phyloP scores from a whole-genome alignment of 164 flowering plant genomes.

The Umbellularia californica region DNA sequence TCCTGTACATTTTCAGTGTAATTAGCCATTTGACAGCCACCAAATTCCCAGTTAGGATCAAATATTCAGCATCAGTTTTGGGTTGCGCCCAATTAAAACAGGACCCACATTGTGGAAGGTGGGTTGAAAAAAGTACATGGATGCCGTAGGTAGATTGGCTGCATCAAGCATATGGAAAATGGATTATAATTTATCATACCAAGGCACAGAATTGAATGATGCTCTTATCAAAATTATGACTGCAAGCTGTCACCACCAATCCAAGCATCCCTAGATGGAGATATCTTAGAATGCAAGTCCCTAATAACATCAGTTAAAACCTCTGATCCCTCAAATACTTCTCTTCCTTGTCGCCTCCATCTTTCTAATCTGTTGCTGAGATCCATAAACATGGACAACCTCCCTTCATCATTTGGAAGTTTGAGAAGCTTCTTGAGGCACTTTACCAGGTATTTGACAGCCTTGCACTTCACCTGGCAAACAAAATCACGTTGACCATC shows the following conservation, averaged over 20 bases:
- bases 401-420: constrained; percentile 15
- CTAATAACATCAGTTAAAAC: constrained; percentile 34
- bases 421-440: constrained; percentile 43
- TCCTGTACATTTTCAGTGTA: too few species aligned
- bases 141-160: background rate
- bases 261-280: background rate
- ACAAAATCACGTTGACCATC: constrained; percentile 33
- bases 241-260: background rate
- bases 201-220: background rate
- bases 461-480: constrained; percentile 34
- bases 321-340: constrained; percentile 21
- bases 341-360: constrained; percentile 51
- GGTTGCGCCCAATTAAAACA: background rate
- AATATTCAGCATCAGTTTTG: background rate
- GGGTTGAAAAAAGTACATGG: background rate
- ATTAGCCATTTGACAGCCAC: background rate
- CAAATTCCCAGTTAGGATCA: background rate
- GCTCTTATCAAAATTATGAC: background rate
- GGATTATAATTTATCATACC: background rate
- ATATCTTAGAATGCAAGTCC: constrained; percentile 14
- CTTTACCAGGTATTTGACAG: constrained; percentile 39
- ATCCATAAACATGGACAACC: constrained; percentile 27
- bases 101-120: background rate
- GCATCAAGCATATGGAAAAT: background rate
- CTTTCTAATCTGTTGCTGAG: constrained; percentile 36